These are phyloP conservation scores for Rhizophagus sp. DNA, from an alignment of 192 early-diverging fungal species.

Conservation along the genomic window DNA sequence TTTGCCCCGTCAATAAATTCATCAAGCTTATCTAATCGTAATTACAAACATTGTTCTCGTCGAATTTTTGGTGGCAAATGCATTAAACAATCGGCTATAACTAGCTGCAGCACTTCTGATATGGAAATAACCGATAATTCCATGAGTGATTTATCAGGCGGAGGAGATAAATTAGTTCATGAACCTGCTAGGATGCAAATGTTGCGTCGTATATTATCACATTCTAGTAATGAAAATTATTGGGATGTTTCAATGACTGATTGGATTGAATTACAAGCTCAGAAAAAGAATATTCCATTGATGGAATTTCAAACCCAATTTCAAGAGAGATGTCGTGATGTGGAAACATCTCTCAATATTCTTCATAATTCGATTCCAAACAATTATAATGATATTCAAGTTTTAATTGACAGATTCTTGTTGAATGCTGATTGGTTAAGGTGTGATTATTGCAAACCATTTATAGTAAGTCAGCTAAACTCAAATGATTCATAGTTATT, in stretches of 20 bases:
- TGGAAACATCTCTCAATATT: conserved; percentile 4
- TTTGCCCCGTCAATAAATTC: not conserved
- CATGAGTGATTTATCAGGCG: not conserved
- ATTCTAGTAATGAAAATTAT: conserved; percentile 17
- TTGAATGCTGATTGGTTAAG: conserved; percentile 16
- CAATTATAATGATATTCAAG: conserved; percentile 1
- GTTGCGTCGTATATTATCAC: conserved; percentile 10
- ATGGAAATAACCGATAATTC: not conserved
- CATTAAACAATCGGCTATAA: not conserved
- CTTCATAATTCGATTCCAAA: conserved; percentile 12
- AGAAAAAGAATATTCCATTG: not conserved
- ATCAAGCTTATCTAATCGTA: conserved; percentile 4
- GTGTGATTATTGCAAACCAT: conserved; percentile 10
- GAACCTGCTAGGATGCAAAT: conserved; percentile 8
- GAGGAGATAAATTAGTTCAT: not conserved
- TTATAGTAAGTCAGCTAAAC: not conserved
- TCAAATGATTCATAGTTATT: not conserved
- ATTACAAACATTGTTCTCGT: not conserved
- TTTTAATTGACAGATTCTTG: conserved; percentile 12
- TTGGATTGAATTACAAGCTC: conserved; percentile 23
- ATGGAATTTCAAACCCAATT: conserved; percentile 7
- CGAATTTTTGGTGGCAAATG: not conserved
- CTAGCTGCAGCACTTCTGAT: not conserved
- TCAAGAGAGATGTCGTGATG: not conserved
- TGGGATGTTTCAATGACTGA: conserved; percentile 4